Base-by-base conservation (phyloP, 1,139 yeast genomes). In the Pichia sp. region DNA sequence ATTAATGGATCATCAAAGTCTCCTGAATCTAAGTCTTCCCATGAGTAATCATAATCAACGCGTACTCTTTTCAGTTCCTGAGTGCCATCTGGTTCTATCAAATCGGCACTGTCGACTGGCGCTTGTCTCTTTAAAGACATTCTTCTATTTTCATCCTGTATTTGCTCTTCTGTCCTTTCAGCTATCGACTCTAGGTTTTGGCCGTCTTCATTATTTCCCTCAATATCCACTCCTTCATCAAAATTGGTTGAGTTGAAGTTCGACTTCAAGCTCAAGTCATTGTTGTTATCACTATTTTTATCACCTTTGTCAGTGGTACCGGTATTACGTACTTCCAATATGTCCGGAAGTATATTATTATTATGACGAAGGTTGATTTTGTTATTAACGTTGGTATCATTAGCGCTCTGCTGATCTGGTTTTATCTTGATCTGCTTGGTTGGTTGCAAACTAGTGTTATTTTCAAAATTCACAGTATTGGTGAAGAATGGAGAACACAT, bases 21-120 rank as follows among this genome's bases (percentile, higher is more conserved):
- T 64, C 89, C 97, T 52, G 87, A 92, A 68, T 92, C 97, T 57
- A 92, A 76, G 69, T 92, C 97, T 65, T 89, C 96, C 95, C 96
- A 90, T 60, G 79, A 81, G 64, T 84, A 78, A 52, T 45, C 64
- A 38, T 32, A 49, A 31, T 56, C 60, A 57, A 76, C 81, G 51
- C 65, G 65, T 19, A 65, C 63, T 46, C 67, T 67, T 50, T 69
- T 68, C 38, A 57, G 54, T 41, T 67, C 67, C 56, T 66, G 65
- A 45, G 62, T 62, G 6, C 54, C 49, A 30, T 53, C 53, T 13
- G 49, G 52, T 13, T 52, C 54, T 42, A 51, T 23, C 10, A 51
- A 16, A 41, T 54, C 55, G 5, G 47, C 47, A 47, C 19, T 32
- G 23, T 81, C 76, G 61, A 78, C 82, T 7, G 84, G 78, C 1